phyloP scores from a whole-genome alignment of 805 yeast genomes.

The Candida hispaniensis region DNA sequence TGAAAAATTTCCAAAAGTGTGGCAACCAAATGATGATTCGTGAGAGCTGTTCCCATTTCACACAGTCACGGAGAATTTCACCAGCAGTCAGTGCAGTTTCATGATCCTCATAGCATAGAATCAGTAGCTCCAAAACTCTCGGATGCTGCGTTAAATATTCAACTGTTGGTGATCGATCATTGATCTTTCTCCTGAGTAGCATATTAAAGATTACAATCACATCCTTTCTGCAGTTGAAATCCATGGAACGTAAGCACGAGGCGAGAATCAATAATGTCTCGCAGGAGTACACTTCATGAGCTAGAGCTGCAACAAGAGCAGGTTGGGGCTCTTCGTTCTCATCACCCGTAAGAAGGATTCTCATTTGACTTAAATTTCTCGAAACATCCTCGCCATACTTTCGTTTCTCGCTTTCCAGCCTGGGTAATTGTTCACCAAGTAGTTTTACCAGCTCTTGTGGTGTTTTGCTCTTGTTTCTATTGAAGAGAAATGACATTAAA shows the following conservation, averaged over 20 bases:
- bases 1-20: slow-evolving; percentile 72
- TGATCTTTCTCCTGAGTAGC: slow-evolving; percentile 66
- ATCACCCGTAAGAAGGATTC: slow-evolving; percentile 58
- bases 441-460: slow-evolving; percentile 74
- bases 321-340: slow-evolving; percentile 45
- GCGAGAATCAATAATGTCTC: slow-evolving; percentile 59
- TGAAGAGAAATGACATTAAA: slow-evolving; percentile 79
- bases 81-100: slow-evolving; percentile 70
- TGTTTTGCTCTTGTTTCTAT: slow-evolving; percentile 72
- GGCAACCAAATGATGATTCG: slow-evolving; percentile 48
- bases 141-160: slow-evolving; percentile 67
- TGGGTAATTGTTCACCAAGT: slow-evolving; percentile 59
- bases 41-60: slow-evolving; percentile 64
- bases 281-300: slow-evolving; percentile 65
- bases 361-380: slow-evolving; percentile 51
- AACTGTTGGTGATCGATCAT: slow-evolving; percentile 71
- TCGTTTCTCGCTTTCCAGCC: slow-evolving; percentile 34
- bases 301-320: slow-evolving; percentile 63
- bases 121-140: slow-evolving; percentile 47
- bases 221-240: slow-evolving; percentile 84
- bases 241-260: slow-evolving; percentile 51
- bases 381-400: slow-evolving; percentile 29
- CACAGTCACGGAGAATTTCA: slow-evolving; percentile 70
- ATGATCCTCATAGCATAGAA: slow-evolving; percentile 61
- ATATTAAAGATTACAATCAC: slow-evolving; percentile 63